These are phyloP conservation scores for Colletotrichum endophyticum DNA, from an alignment of 2,329 filamentous ascomycete species.

Conservation along the genomic window DNA sequence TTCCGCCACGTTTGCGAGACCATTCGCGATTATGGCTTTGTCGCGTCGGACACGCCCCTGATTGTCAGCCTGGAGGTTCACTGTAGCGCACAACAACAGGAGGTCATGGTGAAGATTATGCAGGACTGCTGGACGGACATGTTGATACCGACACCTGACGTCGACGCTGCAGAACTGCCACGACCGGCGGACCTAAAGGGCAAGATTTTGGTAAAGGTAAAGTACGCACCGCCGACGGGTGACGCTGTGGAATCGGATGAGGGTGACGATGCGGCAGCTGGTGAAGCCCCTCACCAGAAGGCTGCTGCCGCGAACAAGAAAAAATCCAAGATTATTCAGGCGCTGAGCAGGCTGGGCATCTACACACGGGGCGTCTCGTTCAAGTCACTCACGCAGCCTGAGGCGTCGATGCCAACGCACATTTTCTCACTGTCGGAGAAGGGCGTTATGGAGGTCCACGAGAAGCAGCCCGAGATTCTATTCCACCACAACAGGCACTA, in stretches of 20 bases:
- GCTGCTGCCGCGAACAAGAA: conserved; percentile 39
- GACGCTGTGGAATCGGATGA: conserved; percentile 36
- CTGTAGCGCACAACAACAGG: conserved; percentile 79
- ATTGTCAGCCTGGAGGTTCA: conserved; percentile 96
- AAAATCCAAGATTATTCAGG: conserved; percentile 70
- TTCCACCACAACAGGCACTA: conserved; percentile 84
- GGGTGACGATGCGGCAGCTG: conserved; percentile 43
- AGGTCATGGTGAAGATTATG: conserved; percentile 93
- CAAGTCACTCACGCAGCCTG: conserved; percentile 76
- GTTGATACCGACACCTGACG: conserved; percentile 63
- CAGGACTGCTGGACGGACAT: conserved; percentile 78
- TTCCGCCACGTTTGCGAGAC: conserved; percentile 86
- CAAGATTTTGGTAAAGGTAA: conserved; percentile 87
- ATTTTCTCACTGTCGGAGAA: conserved; percentile 73
- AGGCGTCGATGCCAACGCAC: conserved; percentile 67
- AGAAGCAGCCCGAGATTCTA: conserved; percentile 55
- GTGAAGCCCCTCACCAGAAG: conserved; percentile 35
- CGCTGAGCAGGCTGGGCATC: conserved; percentile 77
- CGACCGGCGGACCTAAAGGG: conserved; percentile 71
- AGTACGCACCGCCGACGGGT: conserved; percentile 60
- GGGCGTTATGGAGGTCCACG: conserved; percentile 65
- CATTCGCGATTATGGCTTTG: conserved; percentile 81
- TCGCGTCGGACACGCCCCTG: conserved; percentile 77
- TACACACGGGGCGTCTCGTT: conserved; percentile 87
- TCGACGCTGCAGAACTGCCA: conserved; percentile 60